Evolutionary conservation across 78 protist species (phyloP).

Genomic region (Tieghemostelium lacteum): DNA sequence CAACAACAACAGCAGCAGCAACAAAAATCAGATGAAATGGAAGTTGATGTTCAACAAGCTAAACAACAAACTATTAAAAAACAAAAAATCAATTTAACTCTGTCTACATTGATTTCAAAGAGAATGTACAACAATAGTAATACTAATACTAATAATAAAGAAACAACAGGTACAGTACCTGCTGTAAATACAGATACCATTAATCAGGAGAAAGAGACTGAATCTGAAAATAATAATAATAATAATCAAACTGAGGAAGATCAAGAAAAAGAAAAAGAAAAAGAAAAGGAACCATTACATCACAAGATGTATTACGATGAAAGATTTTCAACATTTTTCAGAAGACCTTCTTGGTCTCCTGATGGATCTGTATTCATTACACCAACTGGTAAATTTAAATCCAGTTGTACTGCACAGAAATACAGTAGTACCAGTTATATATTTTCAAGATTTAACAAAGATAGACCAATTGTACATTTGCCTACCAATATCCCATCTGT

Average conservation of each 20-base stretch:
- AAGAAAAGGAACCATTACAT: background rate
- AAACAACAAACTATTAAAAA: background rate
- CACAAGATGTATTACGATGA: conserved; percentile 77
- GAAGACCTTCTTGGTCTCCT: conserved; percentile 78
- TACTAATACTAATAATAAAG: background rate
- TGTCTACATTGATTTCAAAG: conserved; percentile 32
- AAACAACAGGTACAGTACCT: background rate
- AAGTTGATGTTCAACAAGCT: background rate
- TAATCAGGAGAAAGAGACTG: background rate
- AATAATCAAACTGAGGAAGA: background rate
- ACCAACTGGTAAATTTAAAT: conserved; percentile 69
- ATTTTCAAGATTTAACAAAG: conserved; percentile 49
- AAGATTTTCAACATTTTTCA: conserved; percentile 62
- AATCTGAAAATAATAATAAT: background rate
- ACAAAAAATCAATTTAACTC: conserved; percentile 13
- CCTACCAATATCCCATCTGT: conserved; percentile 59
- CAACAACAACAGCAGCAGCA: background rate
- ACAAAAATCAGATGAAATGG: background rate
- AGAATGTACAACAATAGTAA: conserved; percentile 19
- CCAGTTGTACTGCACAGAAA: conserved; percentile 13
- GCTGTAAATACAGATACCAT: background rate
- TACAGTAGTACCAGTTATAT: conserved; percentile 43
- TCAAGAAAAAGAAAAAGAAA: conserved; percentile 12
- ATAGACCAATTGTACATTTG: conserved; percentile 44
- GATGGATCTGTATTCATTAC: conserved; percentile 74